Conservation (phyloP, 2,329 filamentous ascomycete species). For the Mycogone perniciosa region DNA sequence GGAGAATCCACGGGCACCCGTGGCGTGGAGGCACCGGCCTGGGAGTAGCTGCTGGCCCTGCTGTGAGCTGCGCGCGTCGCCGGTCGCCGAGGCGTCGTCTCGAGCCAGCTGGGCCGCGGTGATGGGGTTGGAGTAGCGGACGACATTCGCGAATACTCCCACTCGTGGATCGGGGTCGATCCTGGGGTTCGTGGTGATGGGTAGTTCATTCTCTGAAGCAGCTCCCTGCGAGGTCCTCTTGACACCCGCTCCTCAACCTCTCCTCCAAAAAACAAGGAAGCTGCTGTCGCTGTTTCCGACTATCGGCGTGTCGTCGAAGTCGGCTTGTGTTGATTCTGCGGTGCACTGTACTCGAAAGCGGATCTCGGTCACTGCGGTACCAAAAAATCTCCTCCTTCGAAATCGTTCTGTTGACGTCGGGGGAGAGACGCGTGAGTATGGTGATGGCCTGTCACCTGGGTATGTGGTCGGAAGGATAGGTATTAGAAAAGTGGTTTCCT, state of each 20-base stretch:
- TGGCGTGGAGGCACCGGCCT: constrained; percentile 32
- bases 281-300: constrained; percentile 1
- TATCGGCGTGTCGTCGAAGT: constrained; percentile 5
- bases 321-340: not conserved
- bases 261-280: constrained; percentile 15
- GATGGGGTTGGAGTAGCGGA: constrained; percentile 53
- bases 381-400: no score
- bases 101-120: constrained; percentile 46
- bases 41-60: constrained; percentile 34
- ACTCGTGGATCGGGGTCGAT: constrained; percentile 44
- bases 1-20: constrained; percentile 49
- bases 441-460: constrained; percentile 52
- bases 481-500: constrained; percentile 47
- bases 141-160: constrained; percentile 47
- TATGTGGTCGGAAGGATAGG: constrained; percentile 55
- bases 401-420: not conserved
- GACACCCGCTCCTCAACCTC: constrained; percentile 26
- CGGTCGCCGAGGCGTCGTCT: constrained; percentile 46
- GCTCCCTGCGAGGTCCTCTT: constrained; percentile 28
- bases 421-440: constrained; percentile 35
- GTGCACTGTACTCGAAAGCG: no score
- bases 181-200: constrained; percentile 36
- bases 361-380: no score
- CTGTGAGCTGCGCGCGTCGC: constrained; percentile 43
- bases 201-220: constrained; percentile 34